These are phyloP conservation scores for Naganishia vishniacii DNA, from an alignment of 768 basidiomycete species.

Conservation along the genomic window DNA sequence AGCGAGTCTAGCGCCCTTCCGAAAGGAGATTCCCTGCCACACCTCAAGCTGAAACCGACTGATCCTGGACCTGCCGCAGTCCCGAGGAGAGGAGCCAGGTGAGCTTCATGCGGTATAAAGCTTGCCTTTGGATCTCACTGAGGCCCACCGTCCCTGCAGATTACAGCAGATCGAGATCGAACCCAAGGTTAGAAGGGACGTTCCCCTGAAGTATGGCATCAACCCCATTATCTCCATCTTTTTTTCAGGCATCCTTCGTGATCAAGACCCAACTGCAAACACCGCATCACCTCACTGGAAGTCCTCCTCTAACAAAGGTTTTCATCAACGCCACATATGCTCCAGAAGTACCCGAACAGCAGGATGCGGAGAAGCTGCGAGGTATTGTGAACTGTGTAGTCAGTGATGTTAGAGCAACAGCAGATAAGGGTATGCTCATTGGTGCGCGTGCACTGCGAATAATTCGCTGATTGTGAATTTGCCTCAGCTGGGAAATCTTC, in stretches of 20 bases:
- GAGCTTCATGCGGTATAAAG: background rate
- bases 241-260: constrained; percentile 23
- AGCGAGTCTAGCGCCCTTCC: constrained; percentile 9
- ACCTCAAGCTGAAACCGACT: constrained; percentile 17
- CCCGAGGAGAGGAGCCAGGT: constrained; percentile 23
- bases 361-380: constrained; percentile 19
- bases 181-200: constrained; percentile 7
- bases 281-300: constrained; percentile 8
- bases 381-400: constrained; percentile 25
- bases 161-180: constrained; percentile 23
- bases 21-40: constrained; percentile 11
- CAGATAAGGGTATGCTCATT: constrained; percentile 25
- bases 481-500: constrained; percentile 19
- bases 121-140: background rate
- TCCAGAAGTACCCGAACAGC: constrained; percentile 19
- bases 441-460: too few relatives aligned
- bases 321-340: constrained; percentile 27
- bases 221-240: background rate
- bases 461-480: background rate
- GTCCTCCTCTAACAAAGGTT: constrained; percentile 22
- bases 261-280: constrained; percentile 26
- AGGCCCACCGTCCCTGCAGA: background rate
- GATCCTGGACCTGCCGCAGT: constrained; percentile 20
- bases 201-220: background rate
- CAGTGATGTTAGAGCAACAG: constrained; percentile 17